Evolutionary conservation across 352 stramenopile species (phyloP), one percentile per base, ranked within the genome.

Genomic region (Elongisporangium prolatum): DNA sequence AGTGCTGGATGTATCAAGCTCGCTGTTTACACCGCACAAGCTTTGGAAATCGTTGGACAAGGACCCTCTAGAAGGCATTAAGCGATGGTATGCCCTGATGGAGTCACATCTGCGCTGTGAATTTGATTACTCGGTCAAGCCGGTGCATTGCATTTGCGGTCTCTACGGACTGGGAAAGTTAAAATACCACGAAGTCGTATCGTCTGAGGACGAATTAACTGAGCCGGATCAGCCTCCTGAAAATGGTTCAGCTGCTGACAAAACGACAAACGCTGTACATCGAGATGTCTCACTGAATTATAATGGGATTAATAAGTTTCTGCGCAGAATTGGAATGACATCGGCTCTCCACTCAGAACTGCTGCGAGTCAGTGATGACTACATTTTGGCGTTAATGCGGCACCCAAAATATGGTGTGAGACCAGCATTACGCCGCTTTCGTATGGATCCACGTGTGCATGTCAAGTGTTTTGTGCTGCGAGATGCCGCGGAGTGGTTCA

Each of bases 81-180:
- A 87, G 24, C 72, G 76, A 0, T 93, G 84, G 84, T 90, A 88
- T 62, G 74, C 80, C n/a, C 68, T 90, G 14, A 93, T 90, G 38
- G 84, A 93, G 67, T 90, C 84, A 14, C 84, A 93, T 54, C 64
- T 93, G 48, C 75, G 79, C 25, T 88, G 77, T 34, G 84, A 92
- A 52, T 90, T 92, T 49, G 80, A 91, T 54, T 89, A 91, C 53
- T 89, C 82, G 20, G 77, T 92, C 22, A 86, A 84, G 25, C 74
- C 88, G 65, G 66, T 79, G 18, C 73, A 72, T 40, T 92, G 84
- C 55, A 51, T 90, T 5, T 93, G 84, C 54, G 84, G 82, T 17
- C 64, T 89, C 5, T 93, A 89, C 48, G 82, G 84, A 0, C 57
- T 93, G 16, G 80, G 28, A 14, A 40, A 40, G 28, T 40, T 40